Percentiles rank a stretch among this genome's conserved stretches.
Evolutionary conservation across 805 yeast genomes (phyloP).

Genomic region (Nakazawaea molendinolei): DNA sequence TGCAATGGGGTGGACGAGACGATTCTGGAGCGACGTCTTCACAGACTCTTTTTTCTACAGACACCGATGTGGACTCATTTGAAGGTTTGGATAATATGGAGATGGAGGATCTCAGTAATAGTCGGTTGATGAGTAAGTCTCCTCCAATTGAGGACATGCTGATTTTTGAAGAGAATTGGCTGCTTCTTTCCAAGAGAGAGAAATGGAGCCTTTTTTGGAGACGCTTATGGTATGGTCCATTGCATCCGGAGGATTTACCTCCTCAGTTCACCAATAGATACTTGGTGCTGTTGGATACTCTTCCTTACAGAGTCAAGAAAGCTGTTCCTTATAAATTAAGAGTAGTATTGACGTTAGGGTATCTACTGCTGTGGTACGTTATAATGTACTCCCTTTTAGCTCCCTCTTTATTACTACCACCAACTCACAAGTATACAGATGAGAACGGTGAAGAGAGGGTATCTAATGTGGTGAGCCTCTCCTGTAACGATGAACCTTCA

Average conservation of each 20-base stretch:
- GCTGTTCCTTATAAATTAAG: constrained; percentile 23
- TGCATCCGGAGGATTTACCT: constrained; percentile 36
- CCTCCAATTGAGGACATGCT: not conserved
- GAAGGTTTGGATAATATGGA: constrained; percentile 3
- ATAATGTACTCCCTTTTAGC: constrained; percentile 29
- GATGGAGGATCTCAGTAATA: not conserved
- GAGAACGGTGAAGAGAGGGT: constrained; percentile 17
- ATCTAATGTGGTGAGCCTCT: constrained; percentile 33
- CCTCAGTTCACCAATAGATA: constrained; percentile 29
- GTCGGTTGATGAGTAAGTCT: not conserved
- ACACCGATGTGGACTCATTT: not conserved
- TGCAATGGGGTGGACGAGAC: too few species aligned
- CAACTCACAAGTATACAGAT: constrained; percentile 20
- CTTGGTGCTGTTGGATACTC: constrained; percentile 29
- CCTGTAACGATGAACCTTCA: constrained; percentile 38
- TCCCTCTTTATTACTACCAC: constrained; percentile 40
- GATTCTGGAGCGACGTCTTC: too few species aligned
- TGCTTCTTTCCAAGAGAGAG: constrained; percentile 1
- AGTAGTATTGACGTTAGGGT: constrained; percentile 27
- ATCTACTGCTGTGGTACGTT: constrained; percentile 41
- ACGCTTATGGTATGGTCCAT: constrained; percentile 53
- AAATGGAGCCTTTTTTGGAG: constrained; percentile 6
- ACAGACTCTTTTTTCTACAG: not conserved
- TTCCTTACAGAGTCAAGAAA: constrained; percentile 32
- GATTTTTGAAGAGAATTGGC: constrained; percentile 4